Percentiles rank a stretch among this genome's conserved stretches.
These are phyloP conservation scores for Lagenaria siceraria DNA, from an alignment of 306 rosid species.

Conservation along the genomic window DNA sequence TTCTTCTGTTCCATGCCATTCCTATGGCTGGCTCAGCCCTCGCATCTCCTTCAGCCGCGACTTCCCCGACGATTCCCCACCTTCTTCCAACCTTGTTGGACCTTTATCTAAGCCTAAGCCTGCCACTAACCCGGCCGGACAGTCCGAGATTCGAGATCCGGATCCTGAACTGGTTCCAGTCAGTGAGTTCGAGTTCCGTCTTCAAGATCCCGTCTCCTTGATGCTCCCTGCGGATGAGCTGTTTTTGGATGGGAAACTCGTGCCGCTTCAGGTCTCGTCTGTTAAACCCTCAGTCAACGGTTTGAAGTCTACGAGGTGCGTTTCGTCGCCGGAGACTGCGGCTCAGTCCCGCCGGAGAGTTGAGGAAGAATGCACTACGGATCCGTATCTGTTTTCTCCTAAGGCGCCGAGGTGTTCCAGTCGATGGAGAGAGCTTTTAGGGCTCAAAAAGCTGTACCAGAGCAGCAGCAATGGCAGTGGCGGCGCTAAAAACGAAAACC, in stretches of 20 bases:
- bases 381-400: conserved; percentile 67
- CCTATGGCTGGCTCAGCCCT: conserved; percentile 59
- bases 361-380: conserved; percentile 22
- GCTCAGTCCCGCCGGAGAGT: conserved; percentile 18
- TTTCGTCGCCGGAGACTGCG: conserved; percentile 19
- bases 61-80: conserved; percentile 5
- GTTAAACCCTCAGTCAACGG: conserved; percentile 18
- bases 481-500: conserved; percentile 19
- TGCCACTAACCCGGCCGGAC: not conserved
- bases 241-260: conserved; percentile 75
- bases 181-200: conserved; percentile 77
- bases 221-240: conserved; percentile 96
- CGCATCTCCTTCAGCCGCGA: conserved; percentile 43
- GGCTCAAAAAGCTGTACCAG: conserved; percentile 57
- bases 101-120: not conserved
- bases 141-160: conserved; percentile 30
- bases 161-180: conserved; percentile 31
- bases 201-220: conserved; percentile 56
- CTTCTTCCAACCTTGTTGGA: conserved; percentile 10
- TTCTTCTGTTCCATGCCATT: conserved; percentile 25
- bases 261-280: conserved; percentile 50
- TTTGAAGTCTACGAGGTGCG: conserved; percentile 1
- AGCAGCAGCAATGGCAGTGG: conserved; percentile 12
- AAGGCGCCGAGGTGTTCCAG: conserved; percentile 97
- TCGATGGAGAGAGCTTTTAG: conserved; percentile 80